Evolutionary conservation across 2,329 filamentous ascomycete species (phyloP).

Genomic region (Scorias spongiosa): DNA sequence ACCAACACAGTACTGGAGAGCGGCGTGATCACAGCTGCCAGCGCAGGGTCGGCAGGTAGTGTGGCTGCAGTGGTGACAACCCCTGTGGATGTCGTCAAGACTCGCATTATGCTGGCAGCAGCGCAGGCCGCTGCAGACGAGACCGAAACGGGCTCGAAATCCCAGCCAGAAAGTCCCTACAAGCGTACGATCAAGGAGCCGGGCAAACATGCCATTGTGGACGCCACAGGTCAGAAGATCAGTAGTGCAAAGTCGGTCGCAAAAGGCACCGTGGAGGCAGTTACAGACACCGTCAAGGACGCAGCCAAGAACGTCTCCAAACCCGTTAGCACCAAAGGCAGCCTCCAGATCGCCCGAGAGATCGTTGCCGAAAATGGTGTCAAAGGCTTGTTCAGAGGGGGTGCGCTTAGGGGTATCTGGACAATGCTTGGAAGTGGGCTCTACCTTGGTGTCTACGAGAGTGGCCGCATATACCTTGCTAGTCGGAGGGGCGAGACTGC

Average conservation of each 20-base stretch:
- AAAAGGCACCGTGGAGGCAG: conserved; percentile 15
- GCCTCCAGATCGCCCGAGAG: conserved; percentile 46
- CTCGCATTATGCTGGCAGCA: conserved; percentile 66
- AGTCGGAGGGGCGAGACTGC: conserved; percentile 27
- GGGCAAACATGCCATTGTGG: conserved; percentile 15
- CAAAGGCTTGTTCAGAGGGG: conserved; percentile 63
- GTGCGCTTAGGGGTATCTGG: conserved; percentile 58
- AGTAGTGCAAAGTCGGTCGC: conserved; percentile 16
- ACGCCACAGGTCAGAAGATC: conserved; percentile 27
- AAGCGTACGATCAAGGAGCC: conserved; percentile 4
- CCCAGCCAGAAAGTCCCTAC: not conserved
- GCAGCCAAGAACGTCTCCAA: conserved; percentile 20
- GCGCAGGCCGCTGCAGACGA: conserved; percentile 21
- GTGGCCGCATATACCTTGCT: conserved; percentile 44
- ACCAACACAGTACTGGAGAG: conserved; percentile 44
- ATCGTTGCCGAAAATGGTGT: conserved; percentile 54
- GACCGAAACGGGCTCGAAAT: conserved; percentile 1
- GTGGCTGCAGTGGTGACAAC: conserved; percentile 71
- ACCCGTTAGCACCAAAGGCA: conserved; percentile 21
- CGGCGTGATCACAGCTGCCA: conserved; percentile 53
- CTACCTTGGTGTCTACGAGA: conserved; percentile 78
- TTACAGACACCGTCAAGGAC: conserved; percentile 16
- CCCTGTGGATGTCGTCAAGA: conserved; percentile 81
- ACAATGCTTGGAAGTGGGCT: conserved; percentile 69
- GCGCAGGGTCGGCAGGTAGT: conserved; percentile 59